Evolutionary conservation across 2,329 filamentous ascomycete species (phyloP).

Genomic region (Fusarium cicatricum): DNA sequence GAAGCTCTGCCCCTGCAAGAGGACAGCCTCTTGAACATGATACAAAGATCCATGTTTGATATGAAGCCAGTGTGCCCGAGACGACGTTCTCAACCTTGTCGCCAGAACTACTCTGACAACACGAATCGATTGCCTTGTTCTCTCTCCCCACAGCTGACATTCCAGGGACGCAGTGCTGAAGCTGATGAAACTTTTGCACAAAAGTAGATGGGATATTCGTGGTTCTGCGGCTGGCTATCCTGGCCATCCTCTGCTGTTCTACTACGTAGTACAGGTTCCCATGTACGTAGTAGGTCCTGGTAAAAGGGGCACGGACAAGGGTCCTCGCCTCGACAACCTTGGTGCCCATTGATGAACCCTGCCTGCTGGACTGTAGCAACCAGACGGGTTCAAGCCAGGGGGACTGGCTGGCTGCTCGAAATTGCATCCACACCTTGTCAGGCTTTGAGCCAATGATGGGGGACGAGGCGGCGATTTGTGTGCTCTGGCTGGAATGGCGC

Average conservation of each 20-base stretch:
- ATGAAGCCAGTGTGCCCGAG: conserved; percentile 4
- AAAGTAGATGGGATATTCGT: neutral
- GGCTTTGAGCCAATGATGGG: conserved; percentile 16
- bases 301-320: conserved; percentile 29
- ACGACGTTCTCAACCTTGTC: conserved; percentile 1
- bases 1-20: conserved; percentile 17
- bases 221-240: neutral
- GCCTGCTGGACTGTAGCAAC: conserved; percentile 1
- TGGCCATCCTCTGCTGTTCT: neutral
- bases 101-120: no score
- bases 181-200: neutral
- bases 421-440: conserved; percentile 19
- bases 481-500: conserved; percentile 1
- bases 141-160: neutral
- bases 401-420: conserved; percentile 1
- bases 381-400: conserved; percentile 9
- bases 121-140: neutral
- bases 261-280: no score
- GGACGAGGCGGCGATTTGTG: conserved; percentile 3
- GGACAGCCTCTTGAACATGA: conserved; percentile 1
- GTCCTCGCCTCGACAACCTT: conserved; percentile 1
- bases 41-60: no score
- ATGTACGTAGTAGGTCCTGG: neutral
- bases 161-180: neutral
- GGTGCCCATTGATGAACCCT: conserved; percentile 18